phyloP scores from a whole-genome alignment of 140 eudicot genomes.

The Ambrosia hybrid region DNA sequence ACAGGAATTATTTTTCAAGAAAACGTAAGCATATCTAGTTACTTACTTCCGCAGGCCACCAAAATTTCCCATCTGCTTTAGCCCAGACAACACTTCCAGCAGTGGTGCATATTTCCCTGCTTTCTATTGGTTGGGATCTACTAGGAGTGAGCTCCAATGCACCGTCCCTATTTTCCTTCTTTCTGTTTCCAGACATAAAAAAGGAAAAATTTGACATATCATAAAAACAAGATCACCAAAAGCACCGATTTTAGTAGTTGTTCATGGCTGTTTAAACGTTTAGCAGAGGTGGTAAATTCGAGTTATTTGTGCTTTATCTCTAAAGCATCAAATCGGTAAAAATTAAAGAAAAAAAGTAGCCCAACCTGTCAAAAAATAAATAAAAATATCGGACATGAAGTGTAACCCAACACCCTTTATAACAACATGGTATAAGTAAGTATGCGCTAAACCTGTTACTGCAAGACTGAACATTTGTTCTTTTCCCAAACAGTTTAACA shows the following conservation, averaged over 20 bases:
- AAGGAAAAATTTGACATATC: constrained; percentile 12
- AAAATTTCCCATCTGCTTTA: constrained; percentile 23
- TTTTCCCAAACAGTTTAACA: constrained; percentile 25
- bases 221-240: constrained; percentile 19
- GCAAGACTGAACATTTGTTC: constrained; percentile 23
- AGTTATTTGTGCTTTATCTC: neutral
- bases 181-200: constrained; percentile 30
- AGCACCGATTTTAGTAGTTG: too few species aligned
- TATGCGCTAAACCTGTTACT: constrained; percentile 37
- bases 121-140: constrained; percentile 30
- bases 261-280: too few species aligned
- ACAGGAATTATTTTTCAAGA: neutral
- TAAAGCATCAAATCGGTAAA: neutral
- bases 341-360: neutral
- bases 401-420: too few species aligned
- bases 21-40: neutral
- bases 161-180: constrained; percentile 26
- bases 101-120: constrained; percentile 36
- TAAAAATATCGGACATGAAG: too few species aligned
- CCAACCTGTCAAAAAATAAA: too few species aligned
- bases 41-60: constrained; percentile 56
- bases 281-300: too few species aligned
- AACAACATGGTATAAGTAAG: neutral
- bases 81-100: constrained; percentile 53
- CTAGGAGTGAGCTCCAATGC: constrained; percentile 34